Conservation (phyloP, 129 eudicot species). For the Centrapalus pauciflorus region DNA sequence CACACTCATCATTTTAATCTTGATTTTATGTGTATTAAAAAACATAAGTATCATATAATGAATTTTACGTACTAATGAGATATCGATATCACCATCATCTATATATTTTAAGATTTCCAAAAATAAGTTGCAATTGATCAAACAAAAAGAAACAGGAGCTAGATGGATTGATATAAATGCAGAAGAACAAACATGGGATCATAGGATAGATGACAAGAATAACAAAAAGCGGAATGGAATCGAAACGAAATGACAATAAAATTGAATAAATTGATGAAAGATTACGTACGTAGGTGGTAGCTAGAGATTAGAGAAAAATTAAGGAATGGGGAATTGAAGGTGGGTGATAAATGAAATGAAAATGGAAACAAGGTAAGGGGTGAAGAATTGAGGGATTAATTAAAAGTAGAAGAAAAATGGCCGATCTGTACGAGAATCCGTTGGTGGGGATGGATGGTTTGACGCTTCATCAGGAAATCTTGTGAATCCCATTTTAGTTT, state of each 20-base stretch:
- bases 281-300: no score
- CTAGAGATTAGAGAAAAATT: no score
- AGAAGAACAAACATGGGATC: background rate
- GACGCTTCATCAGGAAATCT: slow-evolving; percentile 17
- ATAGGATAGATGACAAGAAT: no score
- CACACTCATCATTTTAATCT: no score
- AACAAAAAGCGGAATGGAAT: no score
- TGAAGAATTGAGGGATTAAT: slow-evolving; percentile 22
- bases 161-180: background rate
- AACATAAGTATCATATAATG: no score
- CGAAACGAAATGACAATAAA: no score
- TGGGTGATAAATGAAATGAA: slow-evolving; percentile 7
- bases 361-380: slow-evolving; percentile 22
- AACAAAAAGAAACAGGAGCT: background rate
- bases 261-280: no score
- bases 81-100: no score
- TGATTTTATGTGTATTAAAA: no score
- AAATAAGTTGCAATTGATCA: background rate
- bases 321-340: background rate
- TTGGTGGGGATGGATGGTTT: slow-evolving; percentile 14
- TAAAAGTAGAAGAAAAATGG: slow-evolving; percentile 26
- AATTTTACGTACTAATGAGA: no score
- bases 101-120: background rate
- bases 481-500: slow-evolving; percentile 14
- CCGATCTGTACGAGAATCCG: slow-evolving; percentile 26